Base-by-base conservation (phyloP, 2,329 filamentous ascomycete species). In the Neophaeococcomyces aloes region DNA sequence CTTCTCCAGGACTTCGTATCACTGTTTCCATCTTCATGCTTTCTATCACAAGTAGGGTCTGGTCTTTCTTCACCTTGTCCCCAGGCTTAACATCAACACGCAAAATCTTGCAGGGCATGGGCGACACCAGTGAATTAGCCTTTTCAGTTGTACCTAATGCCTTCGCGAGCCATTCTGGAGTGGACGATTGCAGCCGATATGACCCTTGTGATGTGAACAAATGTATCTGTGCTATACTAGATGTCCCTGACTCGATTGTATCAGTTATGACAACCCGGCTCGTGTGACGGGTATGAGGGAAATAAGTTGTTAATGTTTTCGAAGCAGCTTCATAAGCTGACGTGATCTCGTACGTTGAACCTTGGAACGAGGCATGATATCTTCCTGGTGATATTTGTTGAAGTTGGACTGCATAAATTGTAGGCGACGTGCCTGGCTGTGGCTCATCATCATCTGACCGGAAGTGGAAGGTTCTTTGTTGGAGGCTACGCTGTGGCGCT, bases 91-190 rank as follows among this genome's bases (percentile, higher is more conserved):
- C 86, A 62, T 94, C 85, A 37, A 95, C 91, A 52, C 86, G 79
- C 49, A 98, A 67, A 19, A 98, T 82, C 67, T 96, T 96, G 66
- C 91, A 96, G 1, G 91, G 91, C 91, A 98, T 98, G 0, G 91
- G 91, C 17, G 91, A 86, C 18, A 85, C 72, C 1, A 96, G 86
- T 42, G 83, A 91, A 47, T 89, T 88, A 5, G 79, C 72, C 0
- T 75, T 74, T 57, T 94, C 86, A 61, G 86, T 88, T 49, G 84
- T 67, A 0, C 89, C 88, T 6, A 95, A 70, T 0, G 86, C 87
- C 64, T 93, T 89, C 55, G 87, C 84, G 46, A 83, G 82, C 87
- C 88, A 98, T 34, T 71, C 70, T 0, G 89, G 87, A 34, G 68
- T 62, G 1, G 71, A 67, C 17, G 77, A 63, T 7, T 66, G 62